A percentile compares a stretch with the other conserved stretches of the same genome.
These are phyloP conservation scores for Fusarium gaditjirri DNA, from an alignment of 2,329 filamentous ascomycete genomes.

Conservation along the genomic window DNA sequence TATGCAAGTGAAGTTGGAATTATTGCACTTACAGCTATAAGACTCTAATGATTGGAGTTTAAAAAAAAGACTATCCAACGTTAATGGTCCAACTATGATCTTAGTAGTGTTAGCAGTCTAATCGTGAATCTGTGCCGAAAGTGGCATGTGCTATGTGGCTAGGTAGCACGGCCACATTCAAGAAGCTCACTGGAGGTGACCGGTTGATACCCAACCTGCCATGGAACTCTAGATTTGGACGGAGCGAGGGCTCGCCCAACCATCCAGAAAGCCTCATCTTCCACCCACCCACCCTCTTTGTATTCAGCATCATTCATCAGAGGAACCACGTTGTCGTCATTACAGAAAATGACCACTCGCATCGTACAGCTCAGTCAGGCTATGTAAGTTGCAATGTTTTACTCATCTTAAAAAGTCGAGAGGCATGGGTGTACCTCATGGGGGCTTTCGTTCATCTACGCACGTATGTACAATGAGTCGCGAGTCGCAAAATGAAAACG, in stretches of 20 bases:
- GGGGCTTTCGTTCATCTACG: slow-evolving; percentile 28
- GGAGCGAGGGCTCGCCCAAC: neutral
- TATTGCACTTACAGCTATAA: neutral
- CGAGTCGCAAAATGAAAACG: neutral
- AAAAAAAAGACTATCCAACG: neutral
- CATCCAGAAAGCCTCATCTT: neutral
- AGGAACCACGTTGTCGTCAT: slow-evolving; percentile 28
- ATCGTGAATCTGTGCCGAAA: neutral
- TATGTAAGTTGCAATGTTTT: slow-evolving; percentile 24
- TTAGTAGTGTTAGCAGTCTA: neutral
- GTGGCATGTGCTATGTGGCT: neutral
- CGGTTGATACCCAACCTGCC: neutral
- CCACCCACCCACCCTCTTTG: slow-evolving; percentile 4
- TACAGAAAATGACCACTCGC: slow-evolving; percentile 14
- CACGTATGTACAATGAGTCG: slow-evolving; percentile 5
- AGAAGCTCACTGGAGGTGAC: neutral
- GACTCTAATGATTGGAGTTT: neutral
- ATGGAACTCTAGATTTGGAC: neutral
- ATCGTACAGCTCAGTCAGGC: slow-evolving; percentile 19
- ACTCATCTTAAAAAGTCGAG: neutral
- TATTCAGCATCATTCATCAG: slow-evolving; percentile 9
- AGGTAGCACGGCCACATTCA: neutral
- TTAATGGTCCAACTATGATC: neutral
- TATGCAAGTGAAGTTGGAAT: neutral
- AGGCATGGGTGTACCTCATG: slow-evolving; percentile 1